These are phyloP conservation scores for Alternaria consortialis DNA, from an alignment of 2,329 filamentous ascomycete species.

Conservation along the genomic window DNA sequence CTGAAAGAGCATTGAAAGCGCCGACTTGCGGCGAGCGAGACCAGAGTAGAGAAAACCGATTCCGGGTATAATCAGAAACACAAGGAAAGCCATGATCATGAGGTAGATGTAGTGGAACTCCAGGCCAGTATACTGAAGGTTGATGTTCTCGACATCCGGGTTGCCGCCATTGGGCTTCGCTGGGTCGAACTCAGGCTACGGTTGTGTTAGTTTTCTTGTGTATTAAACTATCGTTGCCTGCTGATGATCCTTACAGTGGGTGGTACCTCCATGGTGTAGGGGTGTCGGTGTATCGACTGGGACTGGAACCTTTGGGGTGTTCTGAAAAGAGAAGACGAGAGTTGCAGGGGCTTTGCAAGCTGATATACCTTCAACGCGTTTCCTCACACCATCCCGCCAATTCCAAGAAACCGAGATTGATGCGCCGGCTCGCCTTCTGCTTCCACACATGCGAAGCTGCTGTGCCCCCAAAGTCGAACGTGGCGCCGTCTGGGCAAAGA, in stretches of 20 bases:
- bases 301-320: conserved; percentile 7
- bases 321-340: conserved; percentile 8
- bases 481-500: conserved; percentile 42
- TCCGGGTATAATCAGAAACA: conserved; percentile 73
- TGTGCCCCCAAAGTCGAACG: conserved; percentile 29
- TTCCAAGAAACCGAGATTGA: conserved; percentile 20
- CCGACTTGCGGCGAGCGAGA: conserved; percentile 69
- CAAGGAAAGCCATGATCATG: conserved; percentile 66
- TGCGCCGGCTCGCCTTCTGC: conserved; percentile 19
- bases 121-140: conserved; percentile 65
- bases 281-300: neutral
- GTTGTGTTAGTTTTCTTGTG: neutral
- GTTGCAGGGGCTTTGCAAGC: conserved; percentile 23
- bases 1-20: conserved; percentile 70
- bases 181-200: conserved; percentile 52
- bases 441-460: conserved; percentile 25
- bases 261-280: conserved; percentile 28
- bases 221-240: neutral
- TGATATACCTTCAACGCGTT: conserved; percentile 30
- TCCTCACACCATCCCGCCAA: conserved; percentile 13
- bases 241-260: conserved; percentile 23
- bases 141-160: conserved; percentile 62
- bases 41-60: conserved; percentile 72
- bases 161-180: conserved; percentile 64
- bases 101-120: conserved; percentile 71